Evolutionary conservation across 768 basidiomycete genomes (phyloP).

Genomic region (Podaxis carcinomalis): DNA sequence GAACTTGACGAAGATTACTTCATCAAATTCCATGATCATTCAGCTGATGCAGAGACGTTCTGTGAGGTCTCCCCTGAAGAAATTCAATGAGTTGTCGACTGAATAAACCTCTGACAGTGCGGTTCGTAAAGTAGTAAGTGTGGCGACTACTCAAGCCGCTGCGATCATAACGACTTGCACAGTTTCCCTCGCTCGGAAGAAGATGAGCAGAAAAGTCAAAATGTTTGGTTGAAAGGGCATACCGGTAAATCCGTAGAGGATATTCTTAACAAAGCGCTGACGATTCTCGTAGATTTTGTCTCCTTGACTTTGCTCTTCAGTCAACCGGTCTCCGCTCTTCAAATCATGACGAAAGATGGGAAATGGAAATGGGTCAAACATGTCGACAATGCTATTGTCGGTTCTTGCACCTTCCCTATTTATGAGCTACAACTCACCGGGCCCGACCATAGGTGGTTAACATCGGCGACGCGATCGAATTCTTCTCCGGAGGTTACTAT

Average conservation of each 20-base stretch:
- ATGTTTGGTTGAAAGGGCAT: slow-evolving; percentile 50
- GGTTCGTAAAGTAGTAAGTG: slow-evolving; percentile 48
- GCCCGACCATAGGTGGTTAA: slow-evolving; percentile 33
- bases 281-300: slow-evolving; percentile 31
- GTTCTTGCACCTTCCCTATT: background rate
- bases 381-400: slow-evolving; percentile 39
- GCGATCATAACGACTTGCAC: too few species aligned
- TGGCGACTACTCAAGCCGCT: too few species aligned
- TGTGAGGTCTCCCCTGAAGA: slow-evolving; percentile 24
- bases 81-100: slow-evolving; percentile 20
- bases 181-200: slow-evolving; percentile 39
- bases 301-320: slow-evolving; percentile 45
- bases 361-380: slow-evolving; percentile 43
- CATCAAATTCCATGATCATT: slow-evolving; percentile 33
- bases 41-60: slow-evolving; percentile 21
- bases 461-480: slow-evolving; percentile 44
- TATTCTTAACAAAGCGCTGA: too few species aligned
- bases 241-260: slow-evolving; percentile 25
- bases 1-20: slow-evolving; percentile 44
- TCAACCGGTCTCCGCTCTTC: slow-evolving; percentile 43
- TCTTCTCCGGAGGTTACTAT: slow-evolving; percentile 44
- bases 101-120: slow-evolving; percentile 21
- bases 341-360: slow-evolving; percentile 37
- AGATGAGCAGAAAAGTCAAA: slow-evolving; percentile 37
- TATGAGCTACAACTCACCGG: background rate